These are phyloP conservation scores for Boletellus ananiceps DNA, from an alignment of 768 basidiomycete species.

Conservation along the genomic window DNA sequence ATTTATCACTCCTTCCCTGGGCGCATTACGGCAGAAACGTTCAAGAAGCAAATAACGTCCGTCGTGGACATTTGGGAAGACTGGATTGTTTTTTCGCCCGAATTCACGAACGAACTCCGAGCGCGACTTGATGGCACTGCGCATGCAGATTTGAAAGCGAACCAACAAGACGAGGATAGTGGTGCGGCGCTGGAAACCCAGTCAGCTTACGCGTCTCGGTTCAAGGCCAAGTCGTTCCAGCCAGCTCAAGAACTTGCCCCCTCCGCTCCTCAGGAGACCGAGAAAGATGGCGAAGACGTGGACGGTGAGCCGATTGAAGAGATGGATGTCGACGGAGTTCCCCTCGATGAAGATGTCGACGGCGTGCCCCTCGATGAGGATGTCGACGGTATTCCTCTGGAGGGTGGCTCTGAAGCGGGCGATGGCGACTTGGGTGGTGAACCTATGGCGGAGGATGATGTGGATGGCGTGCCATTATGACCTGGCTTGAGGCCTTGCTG, in stretches of 20 bases:
- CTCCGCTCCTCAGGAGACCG: constrained; percentile 23
- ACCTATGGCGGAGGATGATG: constrained; percentile 31
- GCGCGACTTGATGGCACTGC: constrained; percentile 64
- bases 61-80: constrained; percentile 97
- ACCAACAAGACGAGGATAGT: constrained; percentile 23
- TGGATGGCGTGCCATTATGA: constrained; percentile 39
- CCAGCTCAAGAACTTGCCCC: constrained; percentile 47
- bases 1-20: constrained; percentile 97
- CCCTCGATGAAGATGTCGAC: constrained; percentile 36
- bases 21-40: constrained; percentile 91
- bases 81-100: constrained; percentile 94
- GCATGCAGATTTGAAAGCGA: constrained; percentile 26
- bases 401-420: constrained; percentile 12
- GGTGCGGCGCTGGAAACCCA: constrained; percentile 21
- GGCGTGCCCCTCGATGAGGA: constrained; percentile 38
- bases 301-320: constrained; percentile 51
- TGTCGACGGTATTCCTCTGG: constrained; percentile 38
- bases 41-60: constrained; percentile 86
- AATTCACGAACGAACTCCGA: constrained; percentile 73
- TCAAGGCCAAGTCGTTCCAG: constrained; percentile 77
- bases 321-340: constrained; percentile 49
- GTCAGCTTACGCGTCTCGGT: constrained; percentile 49
- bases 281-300: constrained; percentile 43
- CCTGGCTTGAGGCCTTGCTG: neutral
- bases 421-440: constrained; percentile 25